phyloP scores from a whole-genome alignment of 2,329 filamentous ascomycete genomes.

The Cytospora mali region DNA sequence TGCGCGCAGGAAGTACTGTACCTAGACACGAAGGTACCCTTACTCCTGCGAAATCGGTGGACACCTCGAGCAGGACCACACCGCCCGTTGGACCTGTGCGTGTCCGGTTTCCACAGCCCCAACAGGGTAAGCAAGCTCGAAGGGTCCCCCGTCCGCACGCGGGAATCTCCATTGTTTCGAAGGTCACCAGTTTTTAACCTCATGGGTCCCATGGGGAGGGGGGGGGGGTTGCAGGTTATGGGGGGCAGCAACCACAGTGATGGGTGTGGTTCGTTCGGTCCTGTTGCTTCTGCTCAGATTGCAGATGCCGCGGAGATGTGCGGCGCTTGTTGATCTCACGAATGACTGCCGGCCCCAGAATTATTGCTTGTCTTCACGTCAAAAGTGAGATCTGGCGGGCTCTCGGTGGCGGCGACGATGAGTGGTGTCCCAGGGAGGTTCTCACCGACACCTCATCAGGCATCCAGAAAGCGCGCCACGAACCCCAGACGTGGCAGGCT shows the following conservation, averaged over 20 bases:
- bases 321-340: constrained; percentile 22
- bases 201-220: constrained; percentile 23
- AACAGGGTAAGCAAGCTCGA: neutral
- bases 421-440: neutral
- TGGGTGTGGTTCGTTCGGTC: constrained; percentile 17
- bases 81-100: constrained; percentile 21
- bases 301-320: constrained; percentile 23
- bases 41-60: constrained; percentile 22
- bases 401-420: constrained; percentile 8
- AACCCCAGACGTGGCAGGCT: neutral
- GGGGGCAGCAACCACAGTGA: constrained; percentile 10
- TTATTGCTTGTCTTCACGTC: constrained; percentile 24
- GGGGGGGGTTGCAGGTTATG: constrained; percentile 15
- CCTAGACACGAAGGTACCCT: constrained; percentile 12
- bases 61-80: constrained; percentile 17
- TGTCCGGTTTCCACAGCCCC: constrained; percentile 6
- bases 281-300: constrained; percentile 13
- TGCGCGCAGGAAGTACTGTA: constrained; percentile 15
- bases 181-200: constrained; percentile 29
- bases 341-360: constrained; percentile 27
- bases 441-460: constrained; percentile 17
- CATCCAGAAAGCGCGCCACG: constrained; percentile 1
- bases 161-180: constrained; percentile 24
- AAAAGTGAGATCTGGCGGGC: constrained; percentile 21
- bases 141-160: constrained; percentile 19